Percentiles rank a stretch among this genome's conserved stretches.
Conservation (phyloP, 1,139 yeast species). For the Entelexis paramagnoliae region DNA sequence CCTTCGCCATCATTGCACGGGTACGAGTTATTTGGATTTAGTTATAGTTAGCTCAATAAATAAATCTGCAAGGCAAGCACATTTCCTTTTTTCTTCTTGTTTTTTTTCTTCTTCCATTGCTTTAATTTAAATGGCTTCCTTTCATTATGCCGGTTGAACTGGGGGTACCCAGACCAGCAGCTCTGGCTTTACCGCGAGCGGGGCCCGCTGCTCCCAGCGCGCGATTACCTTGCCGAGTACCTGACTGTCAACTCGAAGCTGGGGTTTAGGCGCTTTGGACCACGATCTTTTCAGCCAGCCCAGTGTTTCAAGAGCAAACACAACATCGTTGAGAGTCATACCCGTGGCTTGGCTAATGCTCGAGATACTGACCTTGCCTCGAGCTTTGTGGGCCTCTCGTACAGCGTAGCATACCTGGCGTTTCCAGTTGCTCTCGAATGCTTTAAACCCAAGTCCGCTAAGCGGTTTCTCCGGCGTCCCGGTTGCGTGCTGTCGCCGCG, state of each 20-base stretch:
- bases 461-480: slow-evolving; percentile 96
- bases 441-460: slow-evolving; percentile 71
- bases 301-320: slow-evolving; percentile 74
- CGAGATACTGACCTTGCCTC: slow-evolving; percentile 38
- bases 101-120: not conserved
- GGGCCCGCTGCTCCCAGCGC: slow-evolving; percentile 29
- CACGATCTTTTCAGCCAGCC: slow-evolving; percentile 38
- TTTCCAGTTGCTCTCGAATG: slow-evolving; percentile 85
- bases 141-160: not conserved
- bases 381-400: slow-evolving; percentile 25
- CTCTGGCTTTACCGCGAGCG: slow-evolving; percentile 11
- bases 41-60: not conserved
- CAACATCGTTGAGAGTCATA: slow-evolving; percentile 70
- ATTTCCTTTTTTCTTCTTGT: not conserved
- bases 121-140: too few relatives aligned
- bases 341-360: slow-evolving; percentile 64
- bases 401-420: slow-evolving; percentile 47
- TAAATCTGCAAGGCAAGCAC: not conserved
- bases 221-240: slow-evolving; percentile 29
- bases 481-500: slow-evolving; percentile 59
- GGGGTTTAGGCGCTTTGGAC: not conserved
- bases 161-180: slow-evolving; percentile 18
- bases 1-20: too few relatives aligned
- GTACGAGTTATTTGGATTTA: too few relatives aligned
- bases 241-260: slow-evolving; percentile 41